Conservation (phyloP, 495 filamentous ascomycete genomes). For the Polyplosphaeria fusca region DNA sequence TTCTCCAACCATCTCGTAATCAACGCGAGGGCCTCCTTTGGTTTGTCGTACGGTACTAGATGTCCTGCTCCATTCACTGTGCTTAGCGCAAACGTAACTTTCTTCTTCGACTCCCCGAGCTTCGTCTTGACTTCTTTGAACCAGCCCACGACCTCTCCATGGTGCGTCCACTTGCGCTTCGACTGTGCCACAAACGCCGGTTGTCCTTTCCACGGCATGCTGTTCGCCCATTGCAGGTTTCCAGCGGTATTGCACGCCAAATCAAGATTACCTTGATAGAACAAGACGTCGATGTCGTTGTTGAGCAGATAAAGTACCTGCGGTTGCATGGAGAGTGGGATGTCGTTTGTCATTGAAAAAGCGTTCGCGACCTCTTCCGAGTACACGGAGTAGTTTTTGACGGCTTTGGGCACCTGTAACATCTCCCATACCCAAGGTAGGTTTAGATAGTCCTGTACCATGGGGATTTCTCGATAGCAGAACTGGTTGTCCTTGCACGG, state of each 20-base stretch:
- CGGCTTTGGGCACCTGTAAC: slow-evolving; percentile 34
- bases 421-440: slow-evolving; percentile 38
- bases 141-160: slow-evolving; percentile 15
- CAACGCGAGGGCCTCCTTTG: slow-evolving; percentile 16
- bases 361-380: slow-evolving; percentile 29
- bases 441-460: slow-evolving; percentile 44
- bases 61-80: slow-evolving; percentile 22
- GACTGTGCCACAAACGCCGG: slow-evolving; percentile 43
- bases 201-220: slow-evolving; percentile 47
- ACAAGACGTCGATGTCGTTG: slow-evolving; percentile 43
- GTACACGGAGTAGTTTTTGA: slow-evolving; percentile 36
- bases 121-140: slow-evolving; percentile 25
- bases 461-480: slow-evolving; percentile 41
- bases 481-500: slow-evolving; percentile 37
- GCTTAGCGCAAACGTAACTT: slow-evolving; percentile 22
- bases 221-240: slow-evolving; percentile 43
- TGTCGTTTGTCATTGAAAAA: slow-evolving; percentile 39
- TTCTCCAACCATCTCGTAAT: slow-evolving; percentile 18
- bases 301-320: slow-evolving; percentile 41
- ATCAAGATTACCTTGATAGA: slow-evolving; percentile 50
- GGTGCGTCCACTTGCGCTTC: slow-evolving; percentile 39
- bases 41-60: slow-evolving; percentile 28
- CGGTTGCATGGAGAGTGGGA: slow-evolving; percentile 30
- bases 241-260: slow-evolving; percentile 50
- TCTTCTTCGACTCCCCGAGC: slow-evolving; percentile 6